Evolutionary conservation across 371 early-diverging fungal species (phyloP).

Genomic region (Mucor sp.): DNA sequence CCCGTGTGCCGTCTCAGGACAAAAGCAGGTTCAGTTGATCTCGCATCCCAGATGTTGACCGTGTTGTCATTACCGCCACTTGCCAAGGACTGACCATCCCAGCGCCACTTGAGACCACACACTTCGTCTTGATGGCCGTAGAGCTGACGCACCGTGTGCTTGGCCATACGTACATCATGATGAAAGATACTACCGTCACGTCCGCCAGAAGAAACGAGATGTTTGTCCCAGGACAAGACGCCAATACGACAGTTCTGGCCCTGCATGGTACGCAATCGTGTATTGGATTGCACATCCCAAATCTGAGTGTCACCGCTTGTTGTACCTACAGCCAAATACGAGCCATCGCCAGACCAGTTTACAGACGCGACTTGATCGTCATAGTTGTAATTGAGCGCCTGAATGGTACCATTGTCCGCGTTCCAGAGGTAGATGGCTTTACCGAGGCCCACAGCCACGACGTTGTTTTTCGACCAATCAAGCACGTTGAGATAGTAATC

Average conservation of each 20-base stretch:
- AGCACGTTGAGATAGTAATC: constrained; percentile 98
- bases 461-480: constrained; percentile 89
- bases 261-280: constrained; percentile 72
- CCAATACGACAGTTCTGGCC: constrained; percentile 83
- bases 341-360: constrained; percentile 79
- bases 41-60: constrained; percentile 93
- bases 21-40: constrained; percentile 61
- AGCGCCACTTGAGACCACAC: constrained; percentile 95
- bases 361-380: constrained; percentile 70
- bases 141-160: constrained; percentile 73
- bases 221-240: constrained; percentile 84
- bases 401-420: constrained; percentile 79
- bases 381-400: constrained; percentile 58
- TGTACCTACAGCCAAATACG: constrained; percentile 85
- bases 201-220: constrained; percentile 85
- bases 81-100: constrained; percentile 86
- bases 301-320: constrained; percentile 83
- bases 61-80: constrained; percentile 98
- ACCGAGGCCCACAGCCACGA: constrained; percentile 89
- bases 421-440: constrained; percentile 94
- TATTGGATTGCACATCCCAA: constrained; percentile 80
- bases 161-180: constrained; percentile 89
- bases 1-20: constrained; percentile 81
- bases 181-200: constrained; percentile 91
- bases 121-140: constrained; percentile 81